Percentiles rank a stretch among this genome's conserved stretches.
Conservation (phyloP, 345 rosid species). For the Cardamine resedifolia region DNA sequence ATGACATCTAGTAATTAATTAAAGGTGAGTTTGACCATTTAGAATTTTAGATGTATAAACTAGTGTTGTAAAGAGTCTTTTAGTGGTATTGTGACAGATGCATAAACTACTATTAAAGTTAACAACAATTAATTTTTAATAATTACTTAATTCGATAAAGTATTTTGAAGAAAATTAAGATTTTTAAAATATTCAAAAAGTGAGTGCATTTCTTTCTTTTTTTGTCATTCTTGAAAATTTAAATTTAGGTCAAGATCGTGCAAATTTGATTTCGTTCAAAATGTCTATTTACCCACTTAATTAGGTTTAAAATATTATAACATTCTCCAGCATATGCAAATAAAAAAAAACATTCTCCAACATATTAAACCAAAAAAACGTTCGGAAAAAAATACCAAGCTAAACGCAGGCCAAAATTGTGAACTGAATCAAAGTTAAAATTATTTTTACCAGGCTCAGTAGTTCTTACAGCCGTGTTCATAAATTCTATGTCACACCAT, state of each 20-base stretch:
- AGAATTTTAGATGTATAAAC: background rate
- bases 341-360: background rate
- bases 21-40: background rate
- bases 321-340: too few species aligned
- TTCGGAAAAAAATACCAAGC: background rate
- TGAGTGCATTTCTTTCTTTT: background rate
- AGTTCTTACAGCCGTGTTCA: conserved; percentile 6
- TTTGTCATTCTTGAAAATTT: background rate
- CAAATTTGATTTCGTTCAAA: background rate
- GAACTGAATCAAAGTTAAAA: background rate
- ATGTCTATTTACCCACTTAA: background rate
- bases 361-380: background rate
- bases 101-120: background rate
- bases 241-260: background rate
- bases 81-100: background rate
- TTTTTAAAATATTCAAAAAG: background rate
- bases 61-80: background rate
- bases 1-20: background rate
- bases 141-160: background rate
- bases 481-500: conserved; percentile 19
- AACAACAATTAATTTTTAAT: background rate
- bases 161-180: too few species aligned
- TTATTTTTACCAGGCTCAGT: background rate
- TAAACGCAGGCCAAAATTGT: background rate
- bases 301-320: background rate